These are phyloP conservation scores for Hyaloperonospora brassicae DNA, from an alignment of 352 stramenopile species.

Conservation along the genomic window DNA sequence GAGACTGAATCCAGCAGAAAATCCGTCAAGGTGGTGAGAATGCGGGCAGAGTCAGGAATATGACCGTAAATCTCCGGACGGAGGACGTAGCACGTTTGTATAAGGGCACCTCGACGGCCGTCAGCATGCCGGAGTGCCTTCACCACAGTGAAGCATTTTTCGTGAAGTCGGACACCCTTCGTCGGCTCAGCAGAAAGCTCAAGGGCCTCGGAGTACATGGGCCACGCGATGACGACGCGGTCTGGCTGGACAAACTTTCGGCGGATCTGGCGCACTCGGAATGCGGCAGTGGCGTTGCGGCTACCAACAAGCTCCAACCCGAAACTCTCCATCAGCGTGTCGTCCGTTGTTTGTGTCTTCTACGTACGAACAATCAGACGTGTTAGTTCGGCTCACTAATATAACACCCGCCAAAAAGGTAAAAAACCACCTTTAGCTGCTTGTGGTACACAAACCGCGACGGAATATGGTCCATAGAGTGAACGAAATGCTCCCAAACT, in stretches of 20 bases:
- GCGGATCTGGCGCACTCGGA: conserved; percentile 47
- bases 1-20: conserved; percentile 59
- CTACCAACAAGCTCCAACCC: conserved; percentile 41
- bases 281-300: conserved; percentile 40
- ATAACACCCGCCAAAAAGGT: neutral
- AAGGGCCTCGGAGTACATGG: conserved; percentile 41
- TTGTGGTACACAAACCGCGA: conserved; percentile 48
- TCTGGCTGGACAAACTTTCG: conserved; percentile 43
- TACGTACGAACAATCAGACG: conserved; percentile 19
- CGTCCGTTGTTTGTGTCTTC: conserved; percentile 37
- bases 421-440: conserved; percentile 31
- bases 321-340: conserved; percentile 50
- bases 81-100: conserved; percentile 68
- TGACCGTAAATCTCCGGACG: conserved; percentile 56
- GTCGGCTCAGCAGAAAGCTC: conserved; percentile 43
- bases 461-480: conserved; percentile 55
- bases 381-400: conserved; percentile 10
- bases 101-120: conserved; percentile 37
- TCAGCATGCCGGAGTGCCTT: conserved; percentile 33
- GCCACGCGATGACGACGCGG: conserved; percentile 54
- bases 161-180: conserved; percentile 45
- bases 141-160: conserved; percentile 59
- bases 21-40: conserved; percentile 52
- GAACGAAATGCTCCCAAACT: conserved; percentile 48
- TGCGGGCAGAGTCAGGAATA: conserved; percentile 50